Evolutionary conservation across 176 grass and related monocot species (phyloP), one percentile per base, ranked within the genome.

Genomic region (Oryza brachyantha): DNA sequence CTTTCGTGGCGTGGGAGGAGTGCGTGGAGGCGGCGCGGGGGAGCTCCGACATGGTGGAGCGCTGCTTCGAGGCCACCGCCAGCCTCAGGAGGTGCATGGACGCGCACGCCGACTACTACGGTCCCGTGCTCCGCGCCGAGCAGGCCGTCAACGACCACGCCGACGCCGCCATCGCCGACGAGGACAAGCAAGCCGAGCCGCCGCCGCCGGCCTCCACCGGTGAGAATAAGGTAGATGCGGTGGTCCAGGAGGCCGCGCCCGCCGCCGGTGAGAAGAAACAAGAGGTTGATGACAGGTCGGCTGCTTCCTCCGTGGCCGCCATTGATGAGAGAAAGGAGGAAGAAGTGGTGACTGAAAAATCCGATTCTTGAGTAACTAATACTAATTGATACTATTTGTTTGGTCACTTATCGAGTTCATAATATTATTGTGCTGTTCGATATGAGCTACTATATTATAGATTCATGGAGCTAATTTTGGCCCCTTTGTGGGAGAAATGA

Each of bases 1-100:
- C 37, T 29, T 94, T 95, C 75, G 76, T 85, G 57, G 84, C 88
- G 37, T 94, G 96, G 92, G 86, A 93, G 90, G 71, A 95, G 37
- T 99, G 92, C 74, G 84, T 95, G 48, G 65, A 94, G 73, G 85
- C 74, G 14, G 72, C 96, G 6, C 58, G 92, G 60, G 85, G 76
- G n/a, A 86, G 72, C 19, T 52, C 81, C 48, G 82, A 95, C 86
- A 74, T 91, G 32, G 86, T 95, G 13, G 81, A 95, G 31, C 89
- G 87, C 74, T 99, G 96, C 83, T 43, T 54, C 73, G 41, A 91
- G 66, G 75, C 60, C 27, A 93, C 96, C 24, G 5, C 41, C 67
- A 70, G 88, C 77, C 90, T 99, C 74, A 89, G 76, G 88, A 87
- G 42, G 78, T 99, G 96, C 81, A 99, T 99, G 96, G 88, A 87